These are phyloP conservation scores for Clavulina sp. DNA, from an alignment of 768 basidiomycete species.

Conservation along the genomic window DNA sequence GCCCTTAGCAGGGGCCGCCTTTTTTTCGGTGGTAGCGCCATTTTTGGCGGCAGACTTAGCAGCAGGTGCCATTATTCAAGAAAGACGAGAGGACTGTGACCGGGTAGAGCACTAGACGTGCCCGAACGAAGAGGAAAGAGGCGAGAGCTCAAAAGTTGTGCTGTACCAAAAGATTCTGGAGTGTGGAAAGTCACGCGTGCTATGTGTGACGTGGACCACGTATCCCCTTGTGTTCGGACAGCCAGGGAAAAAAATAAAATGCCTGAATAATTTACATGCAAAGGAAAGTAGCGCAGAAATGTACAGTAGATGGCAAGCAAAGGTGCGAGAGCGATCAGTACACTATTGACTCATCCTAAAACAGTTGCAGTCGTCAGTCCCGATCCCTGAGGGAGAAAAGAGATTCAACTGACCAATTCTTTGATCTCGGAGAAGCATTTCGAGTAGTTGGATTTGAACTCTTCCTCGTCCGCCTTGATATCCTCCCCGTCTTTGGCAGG, in stretches of 20 bases:
- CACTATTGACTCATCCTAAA: background rate
- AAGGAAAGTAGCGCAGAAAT: too few relatives aligned
- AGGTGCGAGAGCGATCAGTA: too few relatives aligned
- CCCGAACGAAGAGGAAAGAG: background rate
- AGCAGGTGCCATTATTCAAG: background rate
- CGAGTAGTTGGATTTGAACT: slow-evolving; percentile 73
- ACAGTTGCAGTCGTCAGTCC: background rate
- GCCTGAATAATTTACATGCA: too few relatives aligned
- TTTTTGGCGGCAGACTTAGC: background rate
- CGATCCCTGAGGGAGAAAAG: background rate
- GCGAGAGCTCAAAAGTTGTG: background rate
- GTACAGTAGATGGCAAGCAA: too few relatives aligned
- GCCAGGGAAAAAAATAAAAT: background rate
- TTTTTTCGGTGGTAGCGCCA: background rate
- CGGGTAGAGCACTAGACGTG: background rate
- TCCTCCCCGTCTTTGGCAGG: slow-evolving; percentile 26
- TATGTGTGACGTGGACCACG: background rate
- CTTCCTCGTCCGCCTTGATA: slow-evolving; percentile 43
- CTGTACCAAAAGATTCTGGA: background rate
- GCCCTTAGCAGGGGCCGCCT: too few relatives aligned
- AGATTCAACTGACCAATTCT: slow-evolving; percentile 29
- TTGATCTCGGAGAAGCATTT: slow-evolving; percentile 77
- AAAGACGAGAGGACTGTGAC: background rate
- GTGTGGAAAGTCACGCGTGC: background rate
- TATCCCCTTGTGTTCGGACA: background rate